Conservation (phyloP, 805 yeast genomes). For the Lachancea thermotolerans region DNA sequence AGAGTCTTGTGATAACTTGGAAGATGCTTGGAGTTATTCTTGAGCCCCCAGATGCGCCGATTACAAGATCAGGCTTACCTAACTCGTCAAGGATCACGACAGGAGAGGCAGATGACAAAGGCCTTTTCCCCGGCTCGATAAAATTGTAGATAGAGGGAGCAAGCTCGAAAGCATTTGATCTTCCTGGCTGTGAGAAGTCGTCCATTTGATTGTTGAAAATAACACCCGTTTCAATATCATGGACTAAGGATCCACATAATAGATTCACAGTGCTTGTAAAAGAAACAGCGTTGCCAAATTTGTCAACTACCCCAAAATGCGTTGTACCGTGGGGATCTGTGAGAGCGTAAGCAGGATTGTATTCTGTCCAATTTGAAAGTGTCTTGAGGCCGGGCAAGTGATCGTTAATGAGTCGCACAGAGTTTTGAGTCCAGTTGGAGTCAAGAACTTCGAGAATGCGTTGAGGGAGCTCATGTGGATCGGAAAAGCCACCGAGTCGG, state of each 20-base stretch:
- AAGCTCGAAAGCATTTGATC: constrained; percentile 69
- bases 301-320: constrained; percentile 76
- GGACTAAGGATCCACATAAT: constrained; percentile 74
- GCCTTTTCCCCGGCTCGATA: constrained; percentile 69
- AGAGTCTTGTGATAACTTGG: constrained; percentile 66
- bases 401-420: constrained; percentile 47
- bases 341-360: constrained; percentile 70
- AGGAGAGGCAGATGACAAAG: constrained; percentile 79
- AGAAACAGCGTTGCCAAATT: constrained; percentile 67
- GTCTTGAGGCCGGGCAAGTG: constrained; percentile 37
- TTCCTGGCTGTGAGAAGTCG: constrained; percentile 73
- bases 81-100: constrained; percentile 49
- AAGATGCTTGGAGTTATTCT: constrained; percentile 76
- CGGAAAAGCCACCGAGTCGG: constrained; percentile 67
- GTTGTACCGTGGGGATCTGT: constrained; percentile 88
- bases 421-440: constrained; percentile 50
- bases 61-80: constrained; percentile 52
- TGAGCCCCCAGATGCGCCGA: constrained; percentile 96
- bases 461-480: constrained; percentile 22
- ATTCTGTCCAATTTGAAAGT: constrained; percentile 56
- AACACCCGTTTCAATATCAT: constrained; percentile 76
- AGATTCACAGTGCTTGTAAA: constrained; percentile 87
- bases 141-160: constrained; percentile 77
- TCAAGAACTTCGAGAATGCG: constrained; percentile 42
- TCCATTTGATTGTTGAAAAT: constrained; percentile 90